phyloP scores from a whole-genome alignment of 257 asterid genomes.

The Ajuga chamaepitys region DNA sequence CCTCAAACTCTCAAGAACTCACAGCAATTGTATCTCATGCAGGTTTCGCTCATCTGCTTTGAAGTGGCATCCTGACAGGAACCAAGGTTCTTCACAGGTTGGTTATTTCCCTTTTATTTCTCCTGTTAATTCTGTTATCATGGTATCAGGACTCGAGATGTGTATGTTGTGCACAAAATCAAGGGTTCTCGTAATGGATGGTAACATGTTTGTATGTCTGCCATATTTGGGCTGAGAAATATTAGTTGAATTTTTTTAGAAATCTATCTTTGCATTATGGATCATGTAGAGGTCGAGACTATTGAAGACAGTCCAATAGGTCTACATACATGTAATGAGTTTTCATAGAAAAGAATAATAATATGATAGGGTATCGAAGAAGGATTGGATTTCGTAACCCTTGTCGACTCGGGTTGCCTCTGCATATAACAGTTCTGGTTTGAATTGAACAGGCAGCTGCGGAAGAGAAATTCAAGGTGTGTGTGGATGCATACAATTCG shows the following conservation, averaged over 20 bases:
- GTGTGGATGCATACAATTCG: conserved; percentile 72
- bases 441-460: conserved; percentile 52
- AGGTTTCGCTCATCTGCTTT: conserved; percentile 78
- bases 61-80: conserved; percentile 96
- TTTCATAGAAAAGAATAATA: too few relatives aligned
- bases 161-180: neutral
- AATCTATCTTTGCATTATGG: too few relatives aligned
- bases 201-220: too few relatives aligned
- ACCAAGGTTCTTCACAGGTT: conserved; percentile 79
- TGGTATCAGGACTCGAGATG: neutral
- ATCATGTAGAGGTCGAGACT: too few relatives aligned
- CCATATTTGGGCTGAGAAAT: too few relatives aligned
- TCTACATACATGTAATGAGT: too few relatives aligned
- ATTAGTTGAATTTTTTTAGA: too few relatives aligned
- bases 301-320: too few relatives aligned
- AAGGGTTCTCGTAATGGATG: neutral
- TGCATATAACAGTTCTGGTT: neutral
- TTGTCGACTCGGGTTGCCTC: neutral
- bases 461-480: conserved; percentile 70
- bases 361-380: too few relatives aligned
- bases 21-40: conserved; percentile 21
- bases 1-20: neutral
- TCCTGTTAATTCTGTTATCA: neutral
- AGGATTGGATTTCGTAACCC: too few relatives aligned
- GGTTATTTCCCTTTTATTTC: conserved; percentile 11